phyloP scores from a whole-genome alignment of 768 basidiomycete species.

The Lepiota venenata region DNA sequence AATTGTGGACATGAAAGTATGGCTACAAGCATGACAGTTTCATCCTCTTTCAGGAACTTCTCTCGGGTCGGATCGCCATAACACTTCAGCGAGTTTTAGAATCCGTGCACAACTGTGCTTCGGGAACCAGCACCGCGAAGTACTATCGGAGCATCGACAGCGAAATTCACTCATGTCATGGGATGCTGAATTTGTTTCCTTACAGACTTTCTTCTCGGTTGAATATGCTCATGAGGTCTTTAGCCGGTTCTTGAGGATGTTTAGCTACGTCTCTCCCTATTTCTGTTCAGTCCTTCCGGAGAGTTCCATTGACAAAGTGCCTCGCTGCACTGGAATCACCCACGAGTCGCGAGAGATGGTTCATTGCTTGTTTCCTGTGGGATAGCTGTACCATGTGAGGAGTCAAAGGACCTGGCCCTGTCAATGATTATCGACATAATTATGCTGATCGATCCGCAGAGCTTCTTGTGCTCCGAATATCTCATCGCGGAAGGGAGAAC shows the following conservation, averaged over 20 bases:
- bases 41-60: constrained; percentile 64
- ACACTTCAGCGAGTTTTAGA: constrained; percentile 32
- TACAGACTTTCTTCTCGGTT: too few relatives aligned
- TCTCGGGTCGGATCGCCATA: constrained; percentile 54
- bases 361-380: constrained; percentile 59
- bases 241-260: too few relatives aligned
- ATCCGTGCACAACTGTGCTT: constrained; percentile 61
- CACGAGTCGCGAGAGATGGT: constrained; percentile 62
- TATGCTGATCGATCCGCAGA: constrained; percentile 27
- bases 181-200: too few relatives aligned
- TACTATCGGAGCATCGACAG: constrained; percentile 43
- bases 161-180: background rate
- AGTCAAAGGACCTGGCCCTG: background rate
- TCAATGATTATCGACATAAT: constrained; percentile 32
- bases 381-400: constrained; percentile 12
- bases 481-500: constrained; percentile 74
- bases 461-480: constrained; percentile 73
- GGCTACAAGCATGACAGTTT: constrained; percentile 33
- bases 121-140: constrained; percentile 56
- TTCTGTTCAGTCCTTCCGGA: too few relatives aligned
- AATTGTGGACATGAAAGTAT: too few relatives aligned
- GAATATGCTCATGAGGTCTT: too few relatives aligned
- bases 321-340: constrained; percentile 59
- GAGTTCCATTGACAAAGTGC: background rate
- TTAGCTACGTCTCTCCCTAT: too few relatives aligned